Evolutionary conservation across 2,329 filamentous ascomycete genomes (phyloP), one percentile per base, ranked within the genome.

Genomic region (Penicillium sp.): DNA sequence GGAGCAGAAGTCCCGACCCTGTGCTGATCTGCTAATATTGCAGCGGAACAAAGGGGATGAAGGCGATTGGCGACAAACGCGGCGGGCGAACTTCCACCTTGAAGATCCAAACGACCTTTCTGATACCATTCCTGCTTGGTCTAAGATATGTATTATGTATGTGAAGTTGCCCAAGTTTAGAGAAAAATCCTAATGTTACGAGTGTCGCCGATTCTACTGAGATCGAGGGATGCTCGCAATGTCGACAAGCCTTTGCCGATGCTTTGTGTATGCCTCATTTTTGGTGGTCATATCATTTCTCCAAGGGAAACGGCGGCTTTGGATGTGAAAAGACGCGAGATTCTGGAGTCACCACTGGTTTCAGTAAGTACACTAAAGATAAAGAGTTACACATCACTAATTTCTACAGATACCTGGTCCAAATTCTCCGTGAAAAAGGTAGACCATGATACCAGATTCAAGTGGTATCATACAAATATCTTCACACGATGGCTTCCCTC

Each of bases 401-500:
- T 12, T 31, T 39, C 13, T 12, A 21, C 10, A 58, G 56, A 58
- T 38, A 58, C 52, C 15, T 58, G 56, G 56, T 43, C 52, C 15
- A 55, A 25, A 29, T 55, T 58, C 19, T 9, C 38, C 7, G 47
- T 50, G 15, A 58, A 58, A 44, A 48, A 50, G 27, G 39, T 58
- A 19, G 44, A 55, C 1, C 25, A 17, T 10, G 21, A 55, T 36
- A 25, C 53, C 13, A 25, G 23, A 8, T 58, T 49, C 44, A 39
- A 6, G 35, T 58, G 56, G 56, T 55, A 49, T 38, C 41, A 55
- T n/a, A 39, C 42, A 4, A 41, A 45, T 23, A 39, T 55, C 4
- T 58, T 58, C 31, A 51, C 56, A n/a, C 52, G 65, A 56, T 64
- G 59, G 60, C 29, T 60, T 15, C 43, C 52, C 2, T 45, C 43